Evolutionary conservation across 2,329 filamentous ascomycete genomes (phyloP), one percentile per base, ranked within the genome.

Genomic region (Exserohilum rostratum): DNA sequence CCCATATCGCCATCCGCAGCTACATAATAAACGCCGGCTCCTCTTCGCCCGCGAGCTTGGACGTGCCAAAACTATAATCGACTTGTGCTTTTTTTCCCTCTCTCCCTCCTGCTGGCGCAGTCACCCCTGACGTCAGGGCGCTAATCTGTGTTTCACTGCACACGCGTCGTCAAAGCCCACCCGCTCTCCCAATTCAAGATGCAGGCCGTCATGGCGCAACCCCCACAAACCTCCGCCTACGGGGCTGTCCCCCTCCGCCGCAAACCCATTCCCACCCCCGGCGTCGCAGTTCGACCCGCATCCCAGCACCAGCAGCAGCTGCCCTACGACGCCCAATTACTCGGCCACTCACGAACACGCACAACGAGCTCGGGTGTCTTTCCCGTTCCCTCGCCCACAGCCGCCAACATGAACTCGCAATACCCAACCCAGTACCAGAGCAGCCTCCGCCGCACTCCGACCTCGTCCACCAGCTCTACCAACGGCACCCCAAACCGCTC

Each of bases 381-480:
- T 56, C 71, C 68, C 33, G 42, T 61, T 47, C 46, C 61, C 35
- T 56, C 65, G 48, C 58, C 68, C 49, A 63, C 72, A 35, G 57
- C 64, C 39, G 54, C 61, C 63, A 69, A 65, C 57, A 71, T 72
- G 69, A 67, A 62, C 52, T 65, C 68, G 55, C 69, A 73, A 54
- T 73, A 72, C 47, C 69, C 65, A 55, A 64, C 58, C 46, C 70
- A 71, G 56, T 73, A 74, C 59, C 68, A 69, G 58, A 63, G 64
- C 56, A 68, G 66, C 34, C 71, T 71, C 48, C 72, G 82, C 72
- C 87, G 73, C 79, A 91, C 75, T 77, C 88, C 75, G 77, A 92
- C 89, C 51, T 80, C 85, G 31, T 89, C 87, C n/a, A 90, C 86
- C 61, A 83, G 87, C 45, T 87, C 83, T 15, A 86, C 83, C 65